phyloP scores from a whole-genome alignment of 805 yeast genomes.

The Barnettozyma vustinii region DNA sequence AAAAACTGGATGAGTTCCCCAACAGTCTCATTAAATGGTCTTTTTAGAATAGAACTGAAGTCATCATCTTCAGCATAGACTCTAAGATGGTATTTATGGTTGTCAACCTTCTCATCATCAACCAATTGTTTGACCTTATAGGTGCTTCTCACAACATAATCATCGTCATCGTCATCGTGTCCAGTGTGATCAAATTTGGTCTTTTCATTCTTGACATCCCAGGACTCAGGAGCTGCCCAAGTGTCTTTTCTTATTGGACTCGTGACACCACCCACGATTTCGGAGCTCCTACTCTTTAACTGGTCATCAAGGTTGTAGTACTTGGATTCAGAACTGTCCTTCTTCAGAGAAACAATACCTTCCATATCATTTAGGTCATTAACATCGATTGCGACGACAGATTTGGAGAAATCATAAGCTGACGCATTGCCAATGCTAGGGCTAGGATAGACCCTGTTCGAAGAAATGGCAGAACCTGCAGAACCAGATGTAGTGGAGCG shows the following conservation, averaged over 20 bases:
- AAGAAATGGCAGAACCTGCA: neutral
- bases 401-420: conserved; percentile 19
- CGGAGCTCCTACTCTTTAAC: neutral
- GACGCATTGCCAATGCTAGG: conserved; percentile 8
- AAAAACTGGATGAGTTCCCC: conserved; percentile 65
- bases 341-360: conserved; percentile 34
- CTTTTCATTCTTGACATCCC: conserved; percentile 45
- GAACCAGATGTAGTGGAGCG: neutral
- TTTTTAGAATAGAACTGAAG: conserved; percentile 72
- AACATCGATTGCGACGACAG: conserved; percentile 33
- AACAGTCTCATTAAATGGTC: conserved; percentile 73
- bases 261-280: neutral
- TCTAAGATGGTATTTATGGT: conserved; percentile 47
- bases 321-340: neutral
- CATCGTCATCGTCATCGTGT: conserved; percentile 30
- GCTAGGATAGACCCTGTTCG: neutral
- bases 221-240: conserved; percentile 58
- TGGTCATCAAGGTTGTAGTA: neutral
- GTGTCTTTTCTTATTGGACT: conserved; percentile 14
- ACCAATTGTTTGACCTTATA: conserved; percentile 30
- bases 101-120: conserved; percentile 23
- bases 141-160: conserved; percentile 30
- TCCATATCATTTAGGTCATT: conserved; percentile 46
- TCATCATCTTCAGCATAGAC: conserved; percentile 81
- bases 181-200: conserved; percentile 9